Base-by-base conservation (phyloP, 108 stramenopile genomes). In the Nitzschia sp. region DNA sequence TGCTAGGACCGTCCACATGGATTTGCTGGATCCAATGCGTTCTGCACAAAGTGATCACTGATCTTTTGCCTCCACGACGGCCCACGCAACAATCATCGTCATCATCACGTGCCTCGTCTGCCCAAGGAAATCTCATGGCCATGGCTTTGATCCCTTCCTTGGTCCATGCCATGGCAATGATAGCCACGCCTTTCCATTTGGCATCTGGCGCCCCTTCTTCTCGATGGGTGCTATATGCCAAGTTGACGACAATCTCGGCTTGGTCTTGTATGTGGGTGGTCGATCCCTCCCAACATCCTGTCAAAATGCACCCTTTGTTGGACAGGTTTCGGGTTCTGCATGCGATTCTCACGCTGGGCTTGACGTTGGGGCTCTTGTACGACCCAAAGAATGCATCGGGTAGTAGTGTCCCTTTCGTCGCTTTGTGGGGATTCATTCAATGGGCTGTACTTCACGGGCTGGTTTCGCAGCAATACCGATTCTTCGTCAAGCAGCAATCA, bases 71-170 rank as follows among this genome's bases (percentile, higher is more conserved):
- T n/a, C n/a, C n/a, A n/a, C n/a, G n/a, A n/a, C n/a, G n/a, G n/a
- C n/a, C n/a, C n/a, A n/a, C n/a, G n/a, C n/a, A n/a, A n/a, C n/a
- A n/a, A n/a, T n/a, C n/a, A n/a, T n/a, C n/a, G n/a, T n/a, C n/a
- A n/a, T n/a, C n/a, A n/a, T n/a, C n/a, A n/a, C n/a, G n/a, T n/a
- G n/a, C n/a, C n/a, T n/a, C n/a, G n/a, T n/a, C n/a, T n/a, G n/a
- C n/a, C n/a, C n/a, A n/a, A 13, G 38, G 38, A 41, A 50, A 50
- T 22, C 48, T 50, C 48, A 50, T 50, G 48, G 48, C 48, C 4
- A 50, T 50, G 48, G 9, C 48, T n/a, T n/a, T 50, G 21, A 22
- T 50, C 4, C 48, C 48, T n/a, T 50, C 48, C 17, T 21, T 50
- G 19, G 17, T 22, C 4, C 48, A 50, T 21, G 13, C 48, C 48